Evolutionary conservation across 208 protist genomes (phyloP), one percentile per base, ranked within the genome.

Genomic region (Trypanosoma scelopori): DNA sequence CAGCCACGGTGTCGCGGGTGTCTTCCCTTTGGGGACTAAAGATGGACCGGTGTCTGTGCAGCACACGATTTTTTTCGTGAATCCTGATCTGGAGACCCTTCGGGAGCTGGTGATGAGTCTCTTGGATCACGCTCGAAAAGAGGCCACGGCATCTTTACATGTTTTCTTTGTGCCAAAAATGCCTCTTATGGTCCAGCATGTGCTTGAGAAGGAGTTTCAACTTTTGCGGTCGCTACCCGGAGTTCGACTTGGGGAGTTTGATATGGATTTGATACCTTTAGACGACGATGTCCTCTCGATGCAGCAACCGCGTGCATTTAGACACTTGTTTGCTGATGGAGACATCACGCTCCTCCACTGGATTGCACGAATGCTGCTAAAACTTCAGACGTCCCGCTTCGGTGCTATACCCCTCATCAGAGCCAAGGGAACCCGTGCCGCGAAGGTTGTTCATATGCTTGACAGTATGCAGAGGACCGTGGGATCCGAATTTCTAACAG

Each of bases 221-320:
- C 62, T 88, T 25, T 76, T 69, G n/a, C 65, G 81, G 6, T 74
- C 53, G n/a, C 74, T 86, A 65, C 80, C 85, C 1, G 52, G 37
- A 39, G 55, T 95, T 32, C 61, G 65, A n/a, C 74, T 93, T 28
- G 59, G 70, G 16, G 78, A 81, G 12, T 65, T 96, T 28, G 89
- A 97, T 55, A 63, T 94, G 20, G 93, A 96, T 64, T 60, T 93
- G n/a, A 48, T 93, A 28, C 75, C 77, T 50, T 60, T 94, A 7
- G 87, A 93, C 35, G 76, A 84, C 47, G 85, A 89, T 30, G 18
- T 94, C 7, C 74, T 93, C 45, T 77, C 82, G 0, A 91, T 97
- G 87, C 67, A 93, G 39, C 65, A 88, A 43, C 81, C 81, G 13
- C 41, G 70, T 3, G 32, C 81, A 11, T 96, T 95, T 71, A 85